Conservation (phyloP, 805 yeast species). For the Cyberlindnera petersonii region DNA sequence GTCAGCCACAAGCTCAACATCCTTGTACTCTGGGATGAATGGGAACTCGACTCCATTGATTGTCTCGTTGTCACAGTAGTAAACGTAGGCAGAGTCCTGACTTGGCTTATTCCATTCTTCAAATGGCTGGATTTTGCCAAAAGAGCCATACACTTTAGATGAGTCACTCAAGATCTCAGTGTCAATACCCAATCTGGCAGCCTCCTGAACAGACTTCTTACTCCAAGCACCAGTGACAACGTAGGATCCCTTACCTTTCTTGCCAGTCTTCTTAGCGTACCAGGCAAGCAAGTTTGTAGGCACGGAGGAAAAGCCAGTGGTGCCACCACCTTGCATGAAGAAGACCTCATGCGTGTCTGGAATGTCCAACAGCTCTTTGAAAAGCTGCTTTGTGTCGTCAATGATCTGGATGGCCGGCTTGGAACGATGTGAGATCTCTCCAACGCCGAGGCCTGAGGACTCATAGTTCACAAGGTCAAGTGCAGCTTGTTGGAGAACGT, state of each 20-base stretch:
- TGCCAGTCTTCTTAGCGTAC: slow-evolving; percentile 66
- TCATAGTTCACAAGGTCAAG: slow-evolving; percentile 71
- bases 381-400: slow-evolving; percentile 66
- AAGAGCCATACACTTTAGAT: slow-evolving; percentile 52
- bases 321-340: slow-evolving; percentile 97
- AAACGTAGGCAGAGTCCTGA: slow-evolving; percentile 74
- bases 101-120: slow-evolving; percentile 58
- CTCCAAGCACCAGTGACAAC: slow-evolving; percentile 95
- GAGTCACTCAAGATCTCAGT: slow-evolving; percentile 67
- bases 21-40: slow-evolving; percentile 50
- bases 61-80: slow-evolving; percentile 95
- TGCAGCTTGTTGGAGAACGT: slow-evolving; percentile 85
- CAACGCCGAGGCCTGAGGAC: slow-evolving; percentile 75
- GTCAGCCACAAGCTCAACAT: slow-evolving; percentile 84
- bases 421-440: slow-evolving; percentile 96
- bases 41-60: slow-evolving; percentile 86
- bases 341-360: slow-evolving; percentile 94
- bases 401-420: slow-evolving; percentile 74
- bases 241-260: slow-evolving; percentile 78
- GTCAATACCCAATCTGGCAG: slow-evolving; percentile 74
- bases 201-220: slow-evolving; percentile 82
- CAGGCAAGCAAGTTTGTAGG: slow-evolving; percentile 79
- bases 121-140: slow-evolving; percentile 61
- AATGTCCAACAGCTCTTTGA: slow-evolving; percentile 60
- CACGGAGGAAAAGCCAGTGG: slow-evolving; percentile 88